Percentiles rank a stretch among this genome's conserved stretches.
phyloP scores from a whole-genome alignment of 2,329 filamentous ascomycete species.

The Paecilomyces sp. region DNA sequence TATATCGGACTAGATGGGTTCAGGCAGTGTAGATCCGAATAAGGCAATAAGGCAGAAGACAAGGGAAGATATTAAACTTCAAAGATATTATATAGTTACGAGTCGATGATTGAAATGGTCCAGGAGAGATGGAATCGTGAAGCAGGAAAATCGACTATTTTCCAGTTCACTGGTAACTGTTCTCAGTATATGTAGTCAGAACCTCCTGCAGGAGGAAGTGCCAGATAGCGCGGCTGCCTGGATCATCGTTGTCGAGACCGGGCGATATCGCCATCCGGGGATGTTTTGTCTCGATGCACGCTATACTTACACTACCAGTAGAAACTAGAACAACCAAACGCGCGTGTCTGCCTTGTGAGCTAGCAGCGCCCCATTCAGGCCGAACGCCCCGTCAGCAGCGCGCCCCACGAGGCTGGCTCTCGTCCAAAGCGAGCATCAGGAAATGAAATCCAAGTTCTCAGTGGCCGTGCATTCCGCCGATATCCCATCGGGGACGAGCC shows the following conservation, averaged over 20 bases:
- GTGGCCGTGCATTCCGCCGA: neutral
- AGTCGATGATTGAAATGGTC: neutral
- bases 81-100: neutral
- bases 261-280: neutral
- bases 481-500: neutral
- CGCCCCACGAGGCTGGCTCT: neutral
- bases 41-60: neutral
- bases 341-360: neutral
- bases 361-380: neutral
- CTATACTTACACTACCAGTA: neutral
- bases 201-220: neutral
- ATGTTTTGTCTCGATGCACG: neutral
- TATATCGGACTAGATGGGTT: neutral
- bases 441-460: neutral
- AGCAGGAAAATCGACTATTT: neutral
- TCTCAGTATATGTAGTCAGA: neutral
- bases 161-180: neutral
- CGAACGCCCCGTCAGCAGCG: neutral
- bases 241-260: neutral
- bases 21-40: neutral
- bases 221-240: neutral
- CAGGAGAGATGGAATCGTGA: constrained; percentile 1
- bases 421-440: neutral
- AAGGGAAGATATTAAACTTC: neutral
- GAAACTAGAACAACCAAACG: neutral